phyloP scores from a whole-genome alignment of 768 basidiomycete genomes.

The Naganishia vishniacii region DNA sequence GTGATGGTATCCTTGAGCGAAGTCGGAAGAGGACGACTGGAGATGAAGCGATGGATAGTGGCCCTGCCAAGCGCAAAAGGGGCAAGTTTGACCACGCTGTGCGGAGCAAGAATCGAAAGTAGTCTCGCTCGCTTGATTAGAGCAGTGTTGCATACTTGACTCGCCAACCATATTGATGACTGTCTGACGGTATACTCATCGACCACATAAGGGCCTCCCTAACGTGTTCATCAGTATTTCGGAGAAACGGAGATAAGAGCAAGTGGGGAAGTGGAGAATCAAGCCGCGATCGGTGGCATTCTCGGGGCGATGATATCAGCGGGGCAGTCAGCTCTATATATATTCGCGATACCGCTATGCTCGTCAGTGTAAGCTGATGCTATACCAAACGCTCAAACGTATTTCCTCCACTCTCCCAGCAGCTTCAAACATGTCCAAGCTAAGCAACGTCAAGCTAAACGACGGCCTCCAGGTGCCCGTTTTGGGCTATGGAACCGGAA shows the following conservation, averaged over 20 bases:
- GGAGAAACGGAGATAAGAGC: too few species aligned
- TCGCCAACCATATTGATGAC: too few species aligned
- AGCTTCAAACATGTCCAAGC: slow-evolving; percentile 4
- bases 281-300: slow-evolving; percentile 9
- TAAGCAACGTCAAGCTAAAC: slow-evolving; percentile 34
- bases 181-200: too few species aligned
- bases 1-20: slow-evolving; percentile 29
- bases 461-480: slow-evolving; percentile 34
- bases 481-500: slow-evolving; percentile 34
- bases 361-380: too few species aligned
- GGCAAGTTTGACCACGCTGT: slow-evolving; percentile 38
- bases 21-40: slow-evolving; percentile 30
- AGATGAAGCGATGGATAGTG: slow-evolving; percentile 6
- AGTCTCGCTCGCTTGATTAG: not conserved
- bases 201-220: too few species aligned
- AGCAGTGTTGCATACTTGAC: not conserved
- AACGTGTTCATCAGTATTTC: too few species aligned
- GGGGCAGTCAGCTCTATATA: too few species aligned
- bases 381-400: too few species aligned
- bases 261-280: not conserved
- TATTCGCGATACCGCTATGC: too few species aligned
- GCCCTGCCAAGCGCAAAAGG: slow-evolving; percentile 31
- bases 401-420: not conserved
- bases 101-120: slow-evolving; percentile 23
- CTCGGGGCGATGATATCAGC: not conserved